Evolutionary conservation across 2,329 filamentous ascomycete species (phyloP), one percentile per base, ranked within the genome.

Genomic region (Chalaropsis thielavioides): DNA sequence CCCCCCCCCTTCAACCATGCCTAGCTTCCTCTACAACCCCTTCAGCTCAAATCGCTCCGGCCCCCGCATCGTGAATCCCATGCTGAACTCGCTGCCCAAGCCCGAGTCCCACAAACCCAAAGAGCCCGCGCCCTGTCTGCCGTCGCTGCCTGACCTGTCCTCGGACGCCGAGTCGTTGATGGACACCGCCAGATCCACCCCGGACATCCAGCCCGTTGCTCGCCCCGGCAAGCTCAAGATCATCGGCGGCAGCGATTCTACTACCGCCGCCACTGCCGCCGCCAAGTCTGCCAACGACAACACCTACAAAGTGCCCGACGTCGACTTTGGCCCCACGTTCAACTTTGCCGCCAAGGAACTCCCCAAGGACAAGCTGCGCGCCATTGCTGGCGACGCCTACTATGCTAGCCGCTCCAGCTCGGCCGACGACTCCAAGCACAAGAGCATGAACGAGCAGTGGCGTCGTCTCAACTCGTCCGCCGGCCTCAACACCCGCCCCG

Each of bases 311-410:
- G 84, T 95, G 67, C 89, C 90, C 0, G 76, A 81, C 3, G 83
- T 96, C 68, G 86, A 96, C 73, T 96, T 96, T 75, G 92, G 92
- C 0, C 90, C 87, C 5, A 96, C 92, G 0, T 76, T 89, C 70
- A 86, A 88, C 67, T 87, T 90, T 64, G 65, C 61, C 66, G 75
- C 72, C 38, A 61, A 64, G 41, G 64, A 68, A 38, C 54, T 66
- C 3, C 66, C 66, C 46, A 41, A 56, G 62, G 62, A 64, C 15
- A 66, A 66, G 56, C 43, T 64, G n/a, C 54, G 62, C 22, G 65
- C 61, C n/a, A 62, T 66, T 24, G 54, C 40, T 6, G 51, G 62
- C 44, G 51, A 58, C 17, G 43, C 60, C 24, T 41, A 56, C 15
- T 58, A 66, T 27, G 51, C 24, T 27, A 46, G 31, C 60, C 40